phyloP scores from a whole-genome alignment of 805 yeast genomes.

The Saturnispora serradocipensis region DNA sequence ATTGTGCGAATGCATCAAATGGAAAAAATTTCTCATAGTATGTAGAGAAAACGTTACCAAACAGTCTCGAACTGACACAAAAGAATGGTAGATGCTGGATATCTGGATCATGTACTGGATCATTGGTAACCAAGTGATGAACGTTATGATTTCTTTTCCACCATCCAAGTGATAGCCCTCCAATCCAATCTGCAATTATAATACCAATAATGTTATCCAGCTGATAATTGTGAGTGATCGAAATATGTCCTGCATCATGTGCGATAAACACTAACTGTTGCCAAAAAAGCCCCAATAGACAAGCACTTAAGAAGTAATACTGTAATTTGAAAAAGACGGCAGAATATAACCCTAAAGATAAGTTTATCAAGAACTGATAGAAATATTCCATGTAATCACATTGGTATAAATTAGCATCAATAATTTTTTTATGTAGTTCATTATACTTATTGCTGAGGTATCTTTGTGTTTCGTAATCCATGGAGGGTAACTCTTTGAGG shows the following conservation, averaged over 20 bases:
- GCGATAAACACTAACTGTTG: constrained; percentile 83
- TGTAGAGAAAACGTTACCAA: constrained; percentile 66
- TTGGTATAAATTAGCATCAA: constrained; percentile 52
- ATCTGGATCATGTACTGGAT: constrained; percentile 91
- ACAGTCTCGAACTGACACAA: constrained; percentile 67
- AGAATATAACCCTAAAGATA: constrained; percentile 41
- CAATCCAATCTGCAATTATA: constrained; percentile 64
- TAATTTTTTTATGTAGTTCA: constrained; percentile 46
- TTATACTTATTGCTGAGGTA: constrained; percentile 48
- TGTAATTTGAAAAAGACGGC: constrained; percentile 38
- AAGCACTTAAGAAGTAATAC: constrained; percentile 48
- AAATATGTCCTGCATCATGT: constrained; percentile 84
- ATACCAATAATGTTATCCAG: constrained; percentile 68
- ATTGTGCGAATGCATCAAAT: constrained; percentile 58
- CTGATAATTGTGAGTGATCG: constrained; percentile 74
- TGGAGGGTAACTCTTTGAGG: constrained; percentile 45
- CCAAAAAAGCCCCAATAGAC: constrained; percentile 69
- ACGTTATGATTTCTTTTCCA: constrained; percentile 92
- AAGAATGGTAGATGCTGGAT: constrained; percentile 89
- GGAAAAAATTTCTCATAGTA: constrained; percentile 61
- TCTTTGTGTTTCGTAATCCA: constrained; percentile 62
- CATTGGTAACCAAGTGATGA: constrained; percentile 87
- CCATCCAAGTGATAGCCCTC: constrained; percentile 91
- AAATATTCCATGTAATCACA: constrained; percentile 68
- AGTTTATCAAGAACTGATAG: constrained; percentile 58